phyloP scores from a whole-genome alignment of 495 filamentous ascomycete species.

The Neurospora sp. region DNA sequence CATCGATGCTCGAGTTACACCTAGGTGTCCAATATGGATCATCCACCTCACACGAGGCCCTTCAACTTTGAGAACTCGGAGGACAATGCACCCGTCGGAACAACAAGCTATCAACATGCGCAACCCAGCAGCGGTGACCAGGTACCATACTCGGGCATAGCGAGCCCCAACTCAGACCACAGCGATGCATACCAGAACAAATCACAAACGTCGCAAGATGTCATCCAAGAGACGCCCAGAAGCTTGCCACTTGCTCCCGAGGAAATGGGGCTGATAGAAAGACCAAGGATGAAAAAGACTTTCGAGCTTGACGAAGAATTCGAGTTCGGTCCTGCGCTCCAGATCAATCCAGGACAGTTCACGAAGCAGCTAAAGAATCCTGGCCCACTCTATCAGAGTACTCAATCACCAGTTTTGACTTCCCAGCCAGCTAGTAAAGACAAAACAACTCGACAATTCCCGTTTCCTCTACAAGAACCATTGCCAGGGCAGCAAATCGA shows the following conservation, averaged over 20 bases:
- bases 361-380: not conserved
- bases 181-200: not conserved
- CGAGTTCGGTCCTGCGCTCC: slow-evolving; percentile 2
- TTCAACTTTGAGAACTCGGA: not conserved
- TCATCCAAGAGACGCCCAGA: not conserved
- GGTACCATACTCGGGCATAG: not conserved
- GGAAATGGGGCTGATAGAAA: slow-evolving; percentile 4
- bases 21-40: not conserved
- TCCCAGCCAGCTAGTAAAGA: not conserved
- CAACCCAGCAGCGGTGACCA: not conserved
- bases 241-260: not conserved
- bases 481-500: not conserved
- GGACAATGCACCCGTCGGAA: not conserved
- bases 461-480: not conserved
- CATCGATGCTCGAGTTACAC: not conserved
- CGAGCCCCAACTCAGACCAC: not conserved
- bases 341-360: slow-evolving; percentile 3
- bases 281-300: not conserved
- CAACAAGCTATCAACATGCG: not conserved
- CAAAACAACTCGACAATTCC: not conserved
- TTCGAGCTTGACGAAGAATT: slow-evolving; percentile 1
- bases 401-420: not conserved
- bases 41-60: not conserved
- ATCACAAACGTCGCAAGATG: not conserved
- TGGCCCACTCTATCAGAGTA: not conserved